Conservation (phyloP, 768 basidiomycete species). For the Rossbeevera mucosa region DNA sequence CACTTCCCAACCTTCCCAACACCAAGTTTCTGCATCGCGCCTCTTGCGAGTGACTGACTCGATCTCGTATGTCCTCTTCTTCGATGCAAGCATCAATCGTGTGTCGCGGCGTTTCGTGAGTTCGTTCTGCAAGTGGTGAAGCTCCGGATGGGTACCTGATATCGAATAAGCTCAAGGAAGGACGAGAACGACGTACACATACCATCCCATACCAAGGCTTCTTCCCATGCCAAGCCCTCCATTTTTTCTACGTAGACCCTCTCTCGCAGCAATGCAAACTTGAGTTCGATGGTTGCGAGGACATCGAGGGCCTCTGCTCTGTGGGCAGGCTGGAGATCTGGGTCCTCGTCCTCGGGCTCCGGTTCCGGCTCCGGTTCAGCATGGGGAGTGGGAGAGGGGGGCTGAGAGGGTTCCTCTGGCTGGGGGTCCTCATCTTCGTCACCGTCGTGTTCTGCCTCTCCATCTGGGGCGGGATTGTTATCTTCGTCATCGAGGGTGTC, state of each 20-base stretch:
- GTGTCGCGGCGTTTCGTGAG: slow-evolving; percentile 75
- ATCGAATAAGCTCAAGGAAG: neutral
- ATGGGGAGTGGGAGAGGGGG: slow-evolving; percentile 23
- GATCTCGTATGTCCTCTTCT: slow-evolving; percentile 65
- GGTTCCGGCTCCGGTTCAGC: slow-evolving; percentile 23
- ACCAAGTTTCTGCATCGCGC: slow-evolving; percentile 64
- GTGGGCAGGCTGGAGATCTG: slow-evolving; percentile 76
- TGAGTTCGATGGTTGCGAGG: slow-evolving; percentile 85
- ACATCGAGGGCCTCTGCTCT: slow-evolving; percentile 86
- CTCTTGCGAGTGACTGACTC: slow-evolving; percentile 57
- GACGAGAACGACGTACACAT: slow-evolving; percentile 22
- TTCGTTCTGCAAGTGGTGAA: slow-evolving; percentile 75
- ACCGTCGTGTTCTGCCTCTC: slow-evolving; percentile 21
- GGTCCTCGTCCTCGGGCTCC: slow-evolving; percentile 41
- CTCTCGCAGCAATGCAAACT: slow-evolving; percentile 84
- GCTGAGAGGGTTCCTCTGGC: slow-evolving; percentile 23
- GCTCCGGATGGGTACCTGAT: slow-evolving; percentile 80
- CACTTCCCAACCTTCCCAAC: slow-evolving; percentile 94
- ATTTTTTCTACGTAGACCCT: slow-evolving; percentile 91
- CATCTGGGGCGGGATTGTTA: slow-evolving; percentile 14
- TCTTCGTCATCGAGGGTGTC: slow-evolving; percentile 23
- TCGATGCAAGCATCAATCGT: slow-evolving; percentile 74
- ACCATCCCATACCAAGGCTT: slow-evolving; percentile 76
- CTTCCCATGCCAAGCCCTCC: slow-evolving; percentile 87
- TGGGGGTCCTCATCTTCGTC: slow-evolving; percentile 34